Evolutionary conservation across 768 basidiomycete genomes (phyloP).

Genomic region (Xerocomellus intermedius): DNA sequence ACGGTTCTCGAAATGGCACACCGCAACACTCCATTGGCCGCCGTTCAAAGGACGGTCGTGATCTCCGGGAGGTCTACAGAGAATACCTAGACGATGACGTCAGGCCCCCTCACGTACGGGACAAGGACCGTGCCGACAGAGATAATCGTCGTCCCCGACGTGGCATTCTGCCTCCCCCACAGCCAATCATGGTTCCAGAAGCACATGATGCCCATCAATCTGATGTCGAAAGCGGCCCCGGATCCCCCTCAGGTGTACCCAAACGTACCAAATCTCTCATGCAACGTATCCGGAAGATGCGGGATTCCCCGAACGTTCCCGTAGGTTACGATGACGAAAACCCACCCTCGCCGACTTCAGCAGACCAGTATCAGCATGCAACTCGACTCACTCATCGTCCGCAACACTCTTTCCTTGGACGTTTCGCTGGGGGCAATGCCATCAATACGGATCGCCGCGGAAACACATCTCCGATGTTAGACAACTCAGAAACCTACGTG

Average conservation of each 20-base stretch:
- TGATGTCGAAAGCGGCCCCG: constrained; percentile 36
- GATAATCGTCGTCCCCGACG: constrained; percentile 44
- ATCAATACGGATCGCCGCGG: constrained; percentile 29
- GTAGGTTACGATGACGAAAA: constrained; percentile 47
- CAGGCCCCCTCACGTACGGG: constrained; percentile 25
- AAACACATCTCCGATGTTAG: constrained; percentile 34
- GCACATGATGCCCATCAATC: constrained; percentile 43
- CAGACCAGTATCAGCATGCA: constrained; percentile 26
- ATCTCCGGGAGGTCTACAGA: constrained; percentile 45
- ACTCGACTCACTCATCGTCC: constrained; percentile 64
- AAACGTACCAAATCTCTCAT: constrained; percentile 82
- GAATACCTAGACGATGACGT: constrained; percentile 43
- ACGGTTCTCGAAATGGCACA: constrained; percentile 35
- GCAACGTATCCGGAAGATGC: constrained; percentile 87
- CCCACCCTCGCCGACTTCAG: constrained; percentile 44
- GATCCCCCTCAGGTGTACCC: constrained; percentile 47
- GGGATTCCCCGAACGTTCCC: constrained; percentile 81
- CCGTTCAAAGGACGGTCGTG: constrained; percentile 50
- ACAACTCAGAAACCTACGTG: constrained; percentile 56
- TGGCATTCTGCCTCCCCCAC: constrained; percentile 68
- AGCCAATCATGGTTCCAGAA: constrained; percentile 79
- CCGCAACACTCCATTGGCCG: constrained; percentile 36
- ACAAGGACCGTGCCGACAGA: constrained; percentile 36
- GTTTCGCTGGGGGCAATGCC: constrained; percentile 49
- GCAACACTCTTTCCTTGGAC: constrained; percentile 76